Evolutionary conservation across 257 asterid species (phyloP), one percentile per base, ranked within the genome.

Genomic region (Solanum corneliomulleri): DNA sequence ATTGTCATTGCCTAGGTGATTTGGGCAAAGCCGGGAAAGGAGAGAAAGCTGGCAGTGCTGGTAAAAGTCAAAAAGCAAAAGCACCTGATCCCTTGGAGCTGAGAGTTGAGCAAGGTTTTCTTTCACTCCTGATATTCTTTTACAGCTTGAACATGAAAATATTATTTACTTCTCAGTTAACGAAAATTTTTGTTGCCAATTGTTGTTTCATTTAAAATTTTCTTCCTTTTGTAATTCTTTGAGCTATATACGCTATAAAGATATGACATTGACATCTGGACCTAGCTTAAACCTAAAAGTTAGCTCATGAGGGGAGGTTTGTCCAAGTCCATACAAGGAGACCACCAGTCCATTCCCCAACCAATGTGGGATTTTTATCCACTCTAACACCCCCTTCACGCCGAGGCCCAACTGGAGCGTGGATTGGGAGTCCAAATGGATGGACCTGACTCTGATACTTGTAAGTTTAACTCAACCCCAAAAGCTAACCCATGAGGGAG

Each of bases 81-180:
- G 91, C 88, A 68, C 89, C 93, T 69, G 87, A 92, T 11, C 88
- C 95, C 3, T 75, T 47, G 68, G 96, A 92, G 85, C 91, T 88
- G 86, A 92, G 89, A 89, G 92, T 93, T 42, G 97, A 92, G 41
- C 88, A 92, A 92, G 98, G 98, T 94, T 62, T 52, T 88, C 49
- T 33, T 86, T 78, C 58, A n/a, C 35, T 77, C n/a, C 27, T 69
- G 39, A 75, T 74, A 62, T 47, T 56, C 29, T 86, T 62, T 39
- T 60, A 35, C 33, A 27, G 45, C 85, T 52, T 49, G 84, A 47
- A 10, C 69, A 81, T 81, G 45, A 49, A 49, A 80, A 49, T 81
- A 49, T 72, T 1, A 76, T 89, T 86, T 80, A 60, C 85, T 82
- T 87, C 39, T 44, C 60, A 68, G 18, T 47, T 89, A 81, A 31